Evolutionary conservation across 352 stramenopile genomes (phyloP), one percentile per base, ranked within the genome.

Genomic region (Phytophthora macrochlamydospora): DNA sequence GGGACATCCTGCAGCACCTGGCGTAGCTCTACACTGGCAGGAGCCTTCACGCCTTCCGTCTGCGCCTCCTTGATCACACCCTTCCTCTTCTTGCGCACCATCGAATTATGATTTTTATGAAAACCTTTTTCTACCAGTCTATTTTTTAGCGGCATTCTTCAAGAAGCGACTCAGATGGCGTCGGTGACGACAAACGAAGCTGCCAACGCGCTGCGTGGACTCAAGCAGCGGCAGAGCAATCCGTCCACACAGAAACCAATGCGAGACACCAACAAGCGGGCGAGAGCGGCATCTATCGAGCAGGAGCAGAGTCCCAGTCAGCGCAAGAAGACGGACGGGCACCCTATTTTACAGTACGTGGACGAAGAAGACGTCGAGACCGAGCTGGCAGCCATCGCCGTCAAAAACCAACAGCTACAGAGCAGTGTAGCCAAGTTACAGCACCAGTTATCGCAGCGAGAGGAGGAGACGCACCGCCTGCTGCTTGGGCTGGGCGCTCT

Each of bases 61-160:
- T 76, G 59, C 61, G 75, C 69, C 59, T 85, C 83, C 67, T 91
- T 92, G 35, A 89, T 69, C 35, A 91, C 65, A 18, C 77, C 83
- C 61, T 92, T 92, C 56, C 78, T 81, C 73, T 94, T 94, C 73
- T 88, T 92, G 62, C 86, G 86, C 71, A 93, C 81, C 84, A 92
- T 94, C 32, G 24, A 31, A 7, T 28, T n/a, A 14, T 24, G 18
- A 24, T 24, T 44, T 44, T 24, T 48, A 28, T 28, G 42, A 28
- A 48, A 28, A 48, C 42, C 6, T 48, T 14, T 48, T n/a, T 14
- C 1, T 48, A 29, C 42, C 12, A 7, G n/a, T n/a, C 12, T 24
- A 0, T 24, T 24, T 24, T 24, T 24, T 24, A 24, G 18, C 18
- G 18, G 18, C 2, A 14, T 48, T 48, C n/a, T 31, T 55, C 38